A percentile compares a stretch with the other conserved stretches of the same genome.
Evolutionary conservation across 495 filamentous ascomycete genomes (phyloP).

Genomic region (Penicillium antarcticum): DNA sequence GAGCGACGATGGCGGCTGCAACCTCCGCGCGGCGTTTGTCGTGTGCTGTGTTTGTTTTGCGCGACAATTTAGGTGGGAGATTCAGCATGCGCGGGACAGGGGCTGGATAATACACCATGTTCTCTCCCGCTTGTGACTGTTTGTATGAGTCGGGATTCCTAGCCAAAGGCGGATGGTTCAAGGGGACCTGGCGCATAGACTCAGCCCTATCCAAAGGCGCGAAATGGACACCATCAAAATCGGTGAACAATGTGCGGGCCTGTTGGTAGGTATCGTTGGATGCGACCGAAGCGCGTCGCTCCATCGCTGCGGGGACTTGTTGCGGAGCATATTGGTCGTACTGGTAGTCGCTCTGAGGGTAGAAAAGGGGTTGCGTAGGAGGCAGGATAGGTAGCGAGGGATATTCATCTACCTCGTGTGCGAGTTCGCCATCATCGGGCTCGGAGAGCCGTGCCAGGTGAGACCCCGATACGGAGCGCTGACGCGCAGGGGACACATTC

Average conservation of each 20-base stretch:
- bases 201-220: slow-evolving; percentile 40
- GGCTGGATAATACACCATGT: slow-evolving; percentile 93
- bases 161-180: slow-evolving; percentile 40
- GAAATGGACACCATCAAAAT: slow-evolving; percentile 94
- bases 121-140: slow-evolving; percentile 61
- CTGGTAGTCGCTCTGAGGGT: slow-evolving; percentile 17
- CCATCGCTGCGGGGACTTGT: slow-evolving; percentile 16
- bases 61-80: slow-evolving; percentile 82
- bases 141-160: slow-evolving; percentile 58
- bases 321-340: slow-evolving; percentile 19
- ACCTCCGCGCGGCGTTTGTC: slow-evolving; percentile 69
- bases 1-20: slow-evolving; percentile 45
- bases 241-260: slow-evolving; percentile 68
- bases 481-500: slow-evolving; percentile 50
- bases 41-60: slow-evolving; percentile 58
- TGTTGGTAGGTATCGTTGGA: slow-evolving; percentile 70
- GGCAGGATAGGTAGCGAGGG: slow-evolving; percentile 18
- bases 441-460: slow-evolving; percentile 51
- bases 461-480: slow-evolving; percentile 58
- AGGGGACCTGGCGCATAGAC: slow-evolving; percentile 32
- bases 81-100: slow-evolving; percentile 93
- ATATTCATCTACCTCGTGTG: slow-evolving; percentile 30
- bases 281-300: slow-evolving; percentile 47
- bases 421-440: slow-evolving; percentile 42
- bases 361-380: slow-evolving; percentile 24